Evolutionary conservation across 768 basidiomycete genomes (phyloP).

Genomic region (Sporobolomyces roseus): DNA sequence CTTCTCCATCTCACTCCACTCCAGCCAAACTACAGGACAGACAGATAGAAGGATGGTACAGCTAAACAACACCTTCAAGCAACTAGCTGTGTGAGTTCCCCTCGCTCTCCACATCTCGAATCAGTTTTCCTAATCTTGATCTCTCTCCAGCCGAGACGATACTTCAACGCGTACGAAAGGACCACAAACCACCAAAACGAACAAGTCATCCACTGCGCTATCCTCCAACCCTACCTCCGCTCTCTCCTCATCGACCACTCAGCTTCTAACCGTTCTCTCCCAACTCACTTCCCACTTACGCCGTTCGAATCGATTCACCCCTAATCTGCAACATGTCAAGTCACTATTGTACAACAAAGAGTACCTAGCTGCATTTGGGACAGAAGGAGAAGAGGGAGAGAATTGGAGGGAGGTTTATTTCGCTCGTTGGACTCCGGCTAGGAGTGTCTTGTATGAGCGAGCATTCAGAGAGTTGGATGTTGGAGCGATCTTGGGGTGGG

Average conservation of each 20-base stretch:
- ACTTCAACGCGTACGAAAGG: neutral
- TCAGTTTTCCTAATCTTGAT: neutral
- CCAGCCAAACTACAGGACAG: neutral
- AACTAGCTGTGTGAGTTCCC: neutral
- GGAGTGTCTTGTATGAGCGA: slow-evolving; percentile 41
- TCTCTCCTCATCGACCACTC: neutral
- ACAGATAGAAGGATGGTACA: slow-evolving; percentile 4
- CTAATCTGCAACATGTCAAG: slow-evolving; percentile 40
- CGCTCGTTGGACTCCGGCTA: slow-evolving; percentile 38
- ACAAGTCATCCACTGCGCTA: neutral
- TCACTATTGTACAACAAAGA: slow-evolving; percentile 40
- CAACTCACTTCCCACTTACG: slow-evolving; percentile 18
- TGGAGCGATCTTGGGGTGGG: slow-evolving; percentile 11
- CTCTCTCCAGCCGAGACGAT: neutral
- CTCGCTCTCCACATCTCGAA: no score
- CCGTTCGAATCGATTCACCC: slow-evolving; percentile 12
- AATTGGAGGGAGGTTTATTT: slow-evolving; percentile 32
- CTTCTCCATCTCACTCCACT: no score
- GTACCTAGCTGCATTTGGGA: slow-evolving; percentile 42
- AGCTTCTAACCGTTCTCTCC: slow-evolving; percentile 23
- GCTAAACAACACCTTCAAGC: slow-evolving; percentile 15
- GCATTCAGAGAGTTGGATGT: slow-evolving; percentile 19
- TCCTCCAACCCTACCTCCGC: neutral
- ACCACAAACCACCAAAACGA: neutral
- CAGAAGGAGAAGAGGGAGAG: slow-evolving; percentile 23